phyloP scores from a whole-genome alignment of 441 rosid species.

The Oxalis stricta region DNA sequence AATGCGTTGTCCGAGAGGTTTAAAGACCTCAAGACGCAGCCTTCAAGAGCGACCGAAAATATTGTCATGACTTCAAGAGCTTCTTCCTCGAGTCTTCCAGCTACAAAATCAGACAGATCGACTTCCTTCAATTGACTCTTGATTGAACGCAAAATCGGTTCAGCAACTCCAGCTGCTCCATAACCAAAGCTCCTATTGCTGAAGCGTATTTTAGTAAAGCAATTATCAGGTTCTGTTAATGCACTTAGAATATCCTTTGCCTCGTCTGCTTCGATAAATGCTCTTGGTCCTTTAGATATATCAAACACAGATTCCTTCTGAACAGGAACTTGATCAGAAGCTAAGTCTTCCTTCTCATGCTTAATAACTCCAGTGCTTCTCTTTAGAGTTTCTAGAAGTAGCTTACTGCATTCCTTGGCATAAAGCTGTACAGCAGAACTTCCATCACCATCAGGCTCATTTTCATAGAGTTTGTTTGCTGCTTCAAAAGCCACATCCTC shows the following conservation, averaged over 20 bases:
- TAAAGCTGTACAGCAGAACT: slow-evolving; percentile 86
- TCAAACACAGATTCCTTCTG: slow-evolving; percentile 44
- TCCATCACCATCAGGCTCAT: slow-evolving; percentile 93
- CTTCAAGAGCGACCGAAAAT: slow-evolving; percentile 60
- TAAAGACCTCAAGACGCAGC: slow-evolving; percentile 49
- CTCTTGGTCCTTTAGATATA: slow-evolving; percentile 55
- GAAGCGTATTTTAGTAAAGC: slow-evolving; percentile 66
- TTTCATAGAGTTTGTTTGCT: slow-evolving; percentile 59
- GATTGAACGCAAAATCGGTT: slow-evolving; percentile 56
- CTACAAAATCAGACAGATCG: slow-evolving; percentile 83
- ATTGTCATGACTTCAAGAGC: slow-evolving; percentile 82
- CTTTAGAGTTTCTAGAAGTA: slow-evolving; percentile 59
- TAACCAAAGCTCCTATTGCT: slow-evolving; percentile 83
- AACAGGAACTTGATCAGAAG: slow-evolving; percentile 18
- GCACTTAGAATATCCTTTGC: slow-evolving; percentile 73
- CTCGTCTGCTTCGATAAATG: slow-evolving; percentile 69
- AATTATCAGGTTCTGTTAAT: slow-evolving; percentile 54
- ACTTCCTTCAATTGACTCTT: slow-evolving; percentile 67
- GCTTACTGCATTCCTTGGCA: slow-evolving; percentile 85
- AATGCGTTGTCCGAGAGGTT: slow-evolving; percentile 87
- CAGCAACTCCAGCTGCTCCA: slow-evolving; percentile 72
- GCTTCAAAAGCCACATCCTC: slow-evolving; percentile 48
- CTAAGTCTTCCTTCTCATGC: no score
- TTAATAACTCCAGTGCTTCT: no score
- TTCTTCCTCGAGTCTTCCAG: slow-evolving; percentile 82